Conservation (phyloP, 495 filamentous ascomycete species). For the Durotheca rogersii region DNA sequence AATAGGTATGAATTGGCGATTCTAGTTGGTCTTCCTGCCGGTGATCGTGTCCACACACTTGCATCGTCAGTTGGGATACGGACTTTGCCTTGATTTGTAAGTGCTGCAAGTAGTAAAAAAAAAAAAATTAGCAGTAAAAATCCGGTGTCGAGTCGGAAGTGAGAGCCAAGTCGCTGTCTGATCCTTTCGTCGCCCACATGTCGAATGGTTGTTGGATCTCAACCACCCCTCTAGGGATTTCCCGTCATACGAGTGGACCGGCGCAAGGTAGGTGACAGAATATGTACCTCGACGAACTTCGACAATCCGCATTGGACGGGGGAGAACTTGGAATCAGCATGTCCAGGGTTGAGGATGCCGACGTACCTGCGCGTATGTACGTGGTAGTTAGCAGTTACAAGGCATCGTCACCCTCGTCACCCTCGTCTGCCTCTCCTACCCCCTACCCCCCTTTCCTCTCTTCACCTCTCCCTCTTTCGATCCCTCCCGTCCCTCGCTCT, state of each 20-base stretch:
- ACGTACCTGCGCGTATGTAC: slow-evolving; percentile 17
- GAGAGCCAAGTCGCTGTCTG: slow-evolving; percentile 7
- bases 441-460: slow-evolving; percentile 9
- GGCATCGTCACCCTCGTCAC: too few relatives aligned
- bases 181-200: slow-evolving; percentile 1
- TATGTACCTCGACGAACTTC: slow-evolving; percentile 6
- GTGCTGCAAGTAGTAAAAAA: too few relatives aligned
- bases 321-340: slow-evolving; percentile 6
- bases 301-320: slow-evolving; percentile 14
- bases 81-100: slow-evolving; percentile 11
- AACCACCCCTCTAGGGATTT: slow-evolving; percentile 2
- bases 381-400: slow-evolving; percentile 27
- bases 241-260: slow-evolving; percentile 11
- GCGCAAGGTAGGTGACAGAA: slow-evolving; percentile 4
- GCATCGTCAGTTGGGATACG: neutral
- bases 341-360: slow-evolving; percentile 14
- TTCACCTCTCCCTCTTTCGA: too few relatives aligned
- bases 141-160: neutral
- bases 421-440: too few relatives aligned
- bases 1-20: neutral
- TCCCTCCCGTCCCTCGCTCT: too few relatives aligned
- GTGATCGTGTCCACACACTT: neutral
- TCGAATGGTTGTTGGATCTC: slow-evolving; percentile 11
- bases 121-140: too few relatives aligned
- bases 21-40: too few relatives aligned